phyloP scores from a whole-genome alignment of 495 filamentous ascomycete species.

The Aspergillus sclerotioniger region DNA sequence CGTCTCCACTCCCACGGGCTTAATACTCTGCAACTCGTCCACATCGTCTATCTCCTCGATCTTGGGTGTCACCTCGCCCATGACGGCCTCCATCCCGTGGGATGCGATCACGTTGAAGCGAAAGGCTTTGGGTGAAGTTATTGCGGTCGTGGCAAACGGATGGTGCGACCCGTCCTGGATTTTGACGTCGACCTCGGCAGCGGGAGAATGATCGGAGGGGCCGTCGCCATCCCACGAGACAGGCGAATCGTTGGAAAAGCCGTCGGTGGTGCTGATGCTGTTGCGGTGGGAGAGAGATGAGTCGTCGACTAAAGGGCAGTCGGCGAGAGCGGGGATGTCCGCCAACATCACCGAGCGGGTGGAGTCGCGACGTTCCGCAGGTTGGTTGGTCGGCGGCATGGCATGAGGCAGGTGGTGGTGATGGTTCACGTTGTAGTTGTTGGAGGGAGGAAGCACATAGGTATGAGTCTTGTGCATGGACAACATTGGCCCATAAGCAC shows the following conservation, averaged over 20 bases:
- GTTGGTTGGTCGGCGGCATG: slow-evolving; percentile 7
- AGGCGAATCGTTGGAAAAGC: slow-evolving; percentile 36
- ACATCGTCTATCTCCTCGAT: slow-evolving; percentile 45
- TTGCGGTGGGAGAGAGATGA: slow-evolving; percentile 30
- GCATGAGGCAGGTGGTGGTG: slow-evolving; percentile 12
- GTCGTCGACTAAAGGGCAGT: slow-evolving; percentile 28
- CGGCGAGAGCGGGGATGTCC: slow-evolving; percentile 23
- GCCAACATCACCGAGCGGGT: slow-evolving; percentile 23
- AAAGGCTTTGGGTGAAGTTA: slow-evolving; percentile 21
- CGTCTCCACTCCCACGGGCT: slow-evolving; percentile 32
- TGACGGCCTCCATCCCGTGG: slow-evolving; percentile 20
- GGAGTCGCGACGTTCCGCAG: slow-evolving; percentile 17
- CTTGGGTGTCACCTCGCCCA: slow-evolving; percentile 35
- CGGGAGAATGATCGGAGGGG: slow-evolving; percentile 24
- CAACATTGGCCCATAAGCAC: slow-evolving; percentile 37
- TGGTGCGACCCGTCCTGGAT: slow-evolving; percentile 19
- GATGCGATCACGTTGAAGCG: slow-evolving; percentile 19
- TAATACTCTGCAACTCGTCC: slow-evolving; percentile 38
- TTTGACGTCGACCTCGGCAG: slow-evolving; percentile 24
- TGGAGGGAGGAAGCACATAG: slow-evolving; percentile 22
- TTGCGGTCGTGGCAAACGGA: slow-evolving; percentile 13
- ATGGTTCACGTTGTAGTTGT: slow-evolving; percentile 16
- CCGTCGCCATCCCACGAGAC: slow-evolving; percentile 34
- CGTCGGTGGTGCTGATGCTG: slow-evolving; percentile 40
- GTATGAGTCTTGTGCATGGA: slow-evolving; percentile 41